Evolutionary conservation across 2,329 filamentous ascomycete species (phyloP).

Genomic region (Aspergillus pseudoglaucus): DNA sequence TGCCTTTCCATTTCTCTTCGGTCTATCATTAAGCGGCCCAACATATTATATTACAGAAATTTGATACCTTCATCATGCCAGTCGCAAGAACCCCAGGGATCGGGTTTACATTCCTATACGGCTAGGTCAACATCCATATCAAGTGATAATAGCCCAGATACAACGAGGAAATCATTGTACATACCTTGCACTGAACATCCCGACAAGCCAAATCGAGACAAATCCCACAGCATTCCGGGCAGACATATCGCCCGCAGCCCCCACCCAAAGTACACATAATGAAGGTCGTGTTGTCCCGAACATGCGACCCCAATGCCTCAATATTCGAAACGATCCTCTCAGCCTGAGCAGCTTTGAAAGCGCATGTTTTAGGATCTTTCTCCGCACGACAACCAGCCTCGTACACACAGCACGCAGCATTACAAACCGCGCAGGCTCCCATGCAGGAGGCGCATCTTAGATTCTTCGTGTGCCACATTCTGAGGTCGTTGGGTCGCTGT

Average conservation of each 20-base stretch:
- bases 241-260: constrained; percentile 27
- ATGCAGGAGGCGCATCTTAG: constrained; percentile 25
- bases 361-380: background rate
- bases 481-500: constrained; percentile 9
- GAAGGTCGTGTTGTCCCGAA: constrained; percentile 26
- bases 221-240: constrained; percentile 28
- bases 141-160: background rate
- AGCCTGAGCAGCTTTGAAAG: background rate
- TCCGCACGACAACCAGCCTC: constrained; percentile 6
- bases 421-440: constrained; percentile 23
- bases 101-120: constrained; percentile 25
- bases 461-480: constrained; percentile 25
- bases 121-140: background rate
- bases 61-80: constrained; percentile 20
- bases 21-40: too few relatives aligned
- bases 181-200: constrained; percentile 29
- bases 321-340: constrained; percentile 15
- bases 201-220: constrained; percentile 27
- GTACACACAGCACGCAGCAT: constrained; percentile 27
- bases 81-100: constrained; percentile 27
- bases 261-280: constrained; percentile 24
- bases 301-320: constrained; percentile 14
- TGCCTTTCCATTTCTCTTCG: too few relatives aligned
- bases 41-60: background rate
- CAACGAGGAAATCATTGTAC: background rate